Evolutionary conservation across 768 basidiomycete species (phyloP).

Genomic region (Tricholoma furcatifolium): DNA sequence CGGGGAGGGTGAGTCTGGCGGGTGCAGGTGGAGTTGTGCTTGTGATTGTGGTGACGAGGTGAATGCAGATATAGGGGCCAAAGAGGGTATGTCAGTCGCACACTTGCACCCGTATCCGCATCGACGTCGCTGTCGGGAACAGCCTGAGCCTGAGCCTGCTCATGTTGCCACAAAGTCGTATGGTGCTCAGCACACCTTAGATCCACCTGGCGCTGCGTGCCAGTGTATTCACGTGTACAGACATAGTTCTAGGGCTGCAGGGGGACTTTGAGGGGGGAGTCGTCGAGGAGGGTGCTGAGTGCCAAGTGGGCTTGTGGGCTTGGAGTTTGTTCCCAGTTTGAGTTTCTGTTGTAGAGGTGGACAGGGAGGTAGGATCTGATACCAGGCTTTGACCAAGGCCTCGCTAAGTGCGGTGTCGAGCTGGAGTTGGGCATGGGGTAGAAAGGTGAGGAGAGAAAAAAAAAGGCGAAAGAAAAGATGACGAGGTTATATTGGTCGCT

Average conservation of each 20-base stretch:
- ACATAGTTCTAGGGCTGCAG: slow-evolving; percentile 84
- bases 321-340: too few relatives aligned
- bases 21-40: neutral
- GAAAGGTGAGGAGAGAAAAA: neutral
- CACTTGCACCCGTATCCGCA: too few relatives aligned
- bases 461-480: too few relatives aligned
- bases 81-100: too few relatives aligned
- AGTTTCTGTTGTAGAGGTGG: too few relatives aligned
- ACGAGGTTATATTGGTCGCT: too few relatives aligned
- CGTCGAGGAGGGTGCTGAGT: too few relatives aligned
- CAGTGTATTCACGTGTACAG: slow-evolving; percentile 68
- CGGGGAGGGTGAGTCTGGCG: neutral
- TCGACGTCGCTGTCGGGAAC: too few relatives aligned
- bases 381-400: slow-evolving; percentile 53
- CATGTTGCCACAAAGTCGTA: neutral
- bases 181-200: slow-evolving; percentile 2
- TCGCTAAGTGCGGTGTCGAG: slow-evolving; percentile 76
- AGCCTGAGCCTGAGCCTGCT: too few relatives aligned
- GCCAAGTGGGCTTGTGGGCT: slow-evolving; percentile 42
- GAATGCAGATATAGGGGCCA: too few relatives aligned
- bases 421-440: slow-evolving; percentile 35
- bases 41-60: neutral
- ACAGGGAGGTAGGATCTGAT: neutral
- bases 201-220: slow-evolving; percentile 11
- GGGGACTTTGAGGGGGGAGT: too few relatives aligned